Percentiles rank a stretch among this genome's conserved stretches.
These are phyloP conservation scores for Flaveria floridana DNA, from an alignment of 140 eudicot species.

Conservation along the genomic window DNA sequence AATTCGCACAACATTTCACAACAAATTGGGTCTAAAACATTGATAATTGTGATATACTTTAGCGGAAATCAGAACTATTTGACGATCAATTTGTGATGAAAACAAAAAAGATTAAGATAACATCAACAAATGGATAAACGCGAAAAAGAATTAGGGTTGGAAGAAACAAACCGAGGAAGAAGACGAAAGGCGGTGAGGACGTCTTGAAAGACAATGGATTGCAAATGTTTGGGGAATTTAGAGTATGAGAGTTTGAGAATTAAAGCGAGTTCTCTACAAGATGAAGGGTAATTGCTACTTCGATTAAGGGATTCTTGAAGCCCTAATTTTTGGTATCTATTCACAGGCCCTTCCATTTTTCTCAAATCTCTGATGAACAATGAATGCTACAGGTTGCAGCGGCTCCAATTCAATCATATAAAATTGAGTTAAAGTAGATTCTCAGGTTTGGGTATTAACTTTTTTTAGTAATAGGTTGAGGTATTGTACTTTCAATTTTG, in stretches of 20 bases:
- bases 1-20: not conserved
- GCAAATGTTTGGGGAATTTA: conserved; percentile 58
- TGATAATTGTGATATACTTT: too few species aligned
- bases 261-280: conserved; percentile 60
- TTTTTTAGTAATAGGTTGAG: too few species aligned
- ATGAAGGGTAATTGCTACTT: conserved; percentile 41
- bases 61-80: not conserved
- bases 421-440: too few species aligned
- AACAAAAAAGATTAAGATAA: not conserved
- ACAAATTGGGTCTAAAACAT: too few species aligned
- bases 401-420: not conserved
- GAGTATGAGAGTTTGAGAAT: conserved; percentile 51
- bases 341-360: conserved; percentile 28
- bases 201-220: conserved; percentile 55
- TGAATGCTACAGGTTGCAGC: not conserved
- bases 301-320: conserved; percentile 43
- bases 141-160: not conserved
- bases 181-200: conserved; percentile 61
- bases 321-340: conserved; percentile 50
- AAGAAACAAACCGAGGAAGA: conserved; percentile 56
- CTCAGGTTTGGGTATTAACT: too few species aligned
- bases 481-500: too few species aligned
- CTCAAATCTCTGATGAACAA: not conserved
- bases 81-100: not conserved
- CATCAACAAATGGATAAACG: not conserved